Conservation (phyloP, 192 early-diverging fungal genomes). For the Entomortierella chlamydospora region DNA sequence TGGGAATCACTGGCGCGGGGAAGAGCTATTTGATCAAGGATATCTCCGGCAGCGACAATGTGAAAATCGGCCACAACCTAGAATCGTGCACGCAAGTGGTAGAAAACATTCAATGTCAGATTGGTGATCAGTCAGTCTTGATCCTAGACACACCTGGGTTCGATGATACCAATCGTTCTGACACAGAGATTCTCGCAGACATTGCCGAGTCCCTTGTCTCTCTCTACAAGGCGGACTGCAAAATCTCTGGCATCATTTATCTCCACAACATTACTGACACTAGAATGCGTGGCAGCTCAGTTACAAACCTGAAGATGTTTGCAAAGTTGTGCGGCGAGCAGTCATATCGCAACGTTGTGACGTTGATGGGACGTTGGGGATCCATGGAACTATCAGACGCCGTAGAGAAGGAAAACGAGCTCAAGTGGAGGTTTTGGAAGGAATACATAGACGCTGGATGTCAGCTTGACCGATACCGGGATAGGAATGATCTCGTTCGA, state of each 20-base stretch:
- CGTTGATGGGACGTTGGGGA: background rate
- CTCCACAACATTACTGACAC: slow-evolving; percentile 3
- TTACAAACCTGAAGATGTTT: slow-evolving; percentile 8
- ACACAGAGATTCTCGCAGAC: background rate
- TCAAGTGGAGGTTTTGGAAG: background rate
- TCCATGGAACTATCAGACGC: no score
- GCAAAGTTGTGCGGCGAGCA: background rate
- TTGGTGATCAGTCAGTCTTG: background rate
- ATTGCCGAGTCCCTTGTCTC: background rate
- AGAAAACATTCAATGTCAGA: background rate
- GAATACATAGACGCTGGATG: background rate
- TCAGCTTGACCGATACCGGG: background rate
- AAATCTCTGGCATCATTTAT: slow-evolving; percentile 5
- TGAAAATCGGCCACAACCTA: background rate
- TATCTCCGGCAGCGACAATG: background rate
- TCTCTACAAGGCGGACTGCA: background rate
- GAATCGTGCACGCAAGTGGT: background rate
- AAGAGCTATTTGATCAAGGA: slow-evolving; percentile 15
- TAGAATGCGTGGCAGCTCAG: background rate
- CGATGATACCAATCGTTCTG: slow-evolving; percentile 6
- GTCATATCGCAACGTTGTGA: background rate
- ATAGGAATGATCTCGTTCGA: background rate
- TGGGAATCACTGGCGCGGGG: slow-evolving; percentile 9
- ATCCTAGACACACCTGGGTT: slow-evolving; percentile 7
- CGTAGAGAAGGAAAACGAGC: background rate